Evolutionary conservation across 768 basidiomycete genomes (phyloP).

Genomic region (Floccularia luteovirens): DNA sequence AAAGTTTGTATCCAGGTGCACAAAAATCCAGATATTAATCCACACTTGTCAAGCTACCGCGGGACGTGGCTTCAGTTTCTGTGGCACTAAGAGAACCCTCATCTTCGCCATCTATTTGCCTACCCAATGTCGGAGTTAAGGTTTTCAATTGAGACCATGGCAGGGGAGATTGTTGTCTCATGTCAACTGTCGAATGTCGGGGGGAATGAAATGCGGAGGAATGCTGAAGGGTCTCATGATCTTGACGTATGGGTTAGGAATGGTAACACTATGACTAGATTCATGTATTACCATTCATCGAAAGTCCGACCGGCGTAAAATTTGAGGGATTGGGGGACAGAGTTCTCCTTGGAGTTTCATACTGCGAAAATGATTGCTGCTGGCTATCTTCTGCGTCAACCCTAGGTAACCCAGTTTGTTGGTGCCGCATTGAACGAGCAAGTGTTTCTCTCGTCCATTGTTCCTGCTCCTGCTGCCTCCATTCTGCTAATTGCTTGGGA

Average conservation of each 20-base stretch:
- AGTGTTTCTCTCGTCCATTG: conserved; percentile 19
- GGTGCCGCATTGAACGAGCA: conserved; percentile 11
- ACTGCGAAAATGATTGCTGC: too few species aligned
- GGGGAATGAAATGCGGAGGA: background rate
- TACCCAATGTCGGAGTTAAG: too few species aligned
- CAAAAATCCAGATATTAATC: conserved; percentile 27
- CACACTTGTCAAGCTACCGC: conserved; percentile 45
- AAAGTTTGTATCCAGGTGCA: too few species aligned
- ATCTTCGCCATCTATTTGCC: conserved; percentile 5
- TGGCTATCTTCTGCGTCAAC: too few species aligned
- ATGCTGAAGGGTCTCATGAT: background rate
- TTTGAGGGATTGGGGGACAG: conserved; percentile 19
- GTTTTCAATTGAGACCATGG: too few species aligned
- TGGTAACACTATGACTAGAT: conserved; percentile 8
- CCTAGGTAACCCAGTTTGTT: too few species aligned
- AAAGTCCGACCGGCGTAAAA: conserved; percentile 24
- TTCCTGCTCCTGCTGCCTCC: conserved; percentile 22
- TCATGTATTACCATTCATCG: conserved; percentile 43
- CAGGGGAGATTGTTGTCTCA: too few species aligned
- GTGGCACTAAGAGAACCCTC: conserved; percentile 27
- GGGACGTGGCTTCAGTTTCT: conserved; percentile 30
- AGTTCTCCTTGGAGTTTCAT: conserved; percentile 5
- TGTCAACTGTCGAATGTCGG: background rate
- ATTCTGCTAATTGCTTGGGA: conserved; percentile 18
- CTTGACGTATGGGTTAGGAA: conserved; percentile 1